A percentile compares a stretch with the other conserved stretches of the same genome.
These are phyloP conservation scores for Drechmeria coniospora DNA, from an alignment of 2,329 filamentous ascomycete species.

Conservation along the genomic window DNA sequence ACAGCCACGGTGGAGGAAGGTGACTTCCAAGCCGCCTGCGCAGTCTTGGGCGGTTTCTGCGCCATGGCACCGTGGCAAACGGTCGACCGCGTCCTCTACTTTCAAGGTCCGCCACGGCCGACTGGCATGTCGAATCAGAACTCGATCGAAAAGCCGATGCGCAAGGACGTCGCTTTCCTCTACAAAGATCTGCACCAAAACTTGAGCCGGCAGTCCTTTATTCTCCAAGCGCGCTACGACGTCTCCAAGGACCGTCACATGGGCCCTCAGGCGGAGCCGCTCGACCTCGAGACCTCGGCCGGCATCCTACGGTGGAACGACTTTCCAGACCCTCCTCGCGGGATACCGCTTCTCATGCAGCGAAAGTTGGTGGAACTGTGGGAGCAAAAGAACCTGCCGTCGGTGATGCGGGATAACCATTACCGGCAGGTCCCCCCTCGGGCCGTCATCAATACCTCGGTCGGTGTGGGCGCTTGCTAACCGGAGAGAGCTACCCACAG, in stretches of 20 bases:
- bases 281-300: conserved; percentile 25
- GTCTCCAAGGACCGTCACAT: conserved; percentile 32
- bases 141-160: conserved; percentile 22
- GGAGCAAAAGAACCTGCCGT: conserved; percentile 31
- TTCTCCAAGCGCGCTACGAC: conserved; percentile 40
- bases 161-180: conserved; percentile 19
- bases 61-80: conserved; percentile 37
- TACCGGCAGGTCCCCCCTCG: conserved; percentile 26
- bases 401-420: conserved; percentile 34
- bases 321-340: conserved; percentile 39
- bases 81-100: conserved; percentile 37
- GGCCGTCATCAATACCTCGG: neutral
- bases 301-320: conserved; percentile 43
- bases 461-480: conserved; percentile 1
- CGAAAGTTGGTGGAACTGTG: conserved; percentile 42
- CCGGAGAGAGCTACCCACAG: conserved; percentile 19
- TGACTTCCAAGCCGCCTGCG: conserved; percentile 32
- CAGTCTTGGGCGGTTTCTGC: conserved; percentile 40
- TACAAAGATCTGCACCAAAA: conserved; percentile 42
- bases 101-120: conserved; percentile 29
- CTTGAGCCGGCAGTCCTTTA: conserved; percentile 39
- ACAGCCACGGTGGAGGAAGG: conserved; percentile 34
- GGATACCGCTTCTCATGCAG: conserved; percentile 30
- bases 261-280: conserved; percentile 15
- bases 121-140: conserved; percentile 27